Base-by-base conservation (phyloP, 2,329 filamentous ascomycete species). In the Lachnellula occidentalis region DNA sequence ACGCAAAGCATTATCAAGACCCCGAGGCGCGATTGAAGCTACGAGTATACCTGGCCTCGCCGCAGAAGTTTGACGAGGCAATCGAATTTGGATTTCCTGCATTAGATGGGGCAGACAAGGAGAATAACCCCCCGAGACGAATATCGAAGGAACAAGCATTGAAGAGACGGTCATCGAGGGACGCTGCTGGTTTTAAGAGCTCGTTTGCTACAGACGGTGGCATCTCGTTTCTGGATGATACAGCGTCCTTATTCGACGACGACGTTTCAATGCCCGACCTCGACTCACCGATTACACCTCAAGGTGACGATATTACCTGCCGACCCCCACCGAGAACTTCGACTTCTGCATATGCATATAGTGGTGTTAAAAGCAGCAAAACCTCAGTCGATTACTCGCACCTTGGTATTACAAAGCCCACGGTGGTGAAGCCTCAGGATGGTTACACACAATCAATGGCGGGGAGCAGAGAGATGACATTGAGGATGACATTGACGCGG, bases 1-100 rank as follows among this genome's bases (percentile, higher is more conserved):
- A 80, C 34, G 88, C 90, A 4, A 82, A 88, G 37, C 88, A 96
- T 72, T 96, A 96, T 66, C 89, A 90, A 68, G 91, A 96, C 64
- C 90, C 91, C 0, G 89, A 95, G 68, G 90, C 92, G 39, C 83
- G 92, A 34, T 78, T 90, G 64, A 96, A 95, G 72, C 76, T 97
- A 19, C 85, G 91, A 12, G 84, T 90, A 6, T 96, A 92, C 65
- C 80, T 96, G 19, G 88, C 89, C 7, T 95, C 91, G 1, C 88
- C 92, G 1, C 89, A 95, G 62, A 96, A 95, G 68, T 97, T 97
- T 64, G 92, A 97, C 68, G 92, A 97, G 71, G 91, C 90, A 1
- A 82, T 97, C 50, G 89, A 95, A 68, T 96, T 95, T 71, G 92
- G 92, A 0, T 97, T 96, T 64, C 90, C 91, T 0, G 83, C 86